These are phyloP conservation scores for Nitzschia sp. DNA, from an alignment of 108 stramenopile species.

Conservation along the genomic window DNA sequence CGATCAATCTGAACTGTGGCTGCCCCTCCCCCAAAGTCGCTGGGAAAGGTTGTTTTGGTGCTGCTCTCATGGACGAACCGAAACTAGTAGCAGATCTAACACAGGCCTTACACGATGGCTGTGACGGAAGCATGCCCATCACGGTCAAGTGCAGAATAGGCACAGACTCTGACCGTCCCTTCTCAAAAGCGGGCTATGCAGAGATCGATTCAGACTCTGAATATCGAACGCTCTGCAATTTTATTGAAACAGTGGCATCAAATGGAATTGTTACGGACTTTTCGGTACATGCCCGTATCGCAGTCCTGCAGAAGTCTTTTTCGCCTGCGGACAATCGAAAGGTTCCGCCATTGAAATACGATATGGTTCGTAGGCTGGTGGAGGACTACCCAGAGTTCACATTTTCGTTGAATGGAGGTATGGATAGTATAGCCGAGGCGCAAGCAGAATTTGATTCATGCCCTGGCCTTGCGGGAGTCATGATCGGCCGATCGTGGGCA, in stretches of 20 bases:
- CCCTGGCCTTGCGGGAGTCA: constrained; percentile 68
- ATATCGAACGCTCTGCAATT: constrained; percentile 78
- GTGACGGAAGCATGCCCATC: constrained; percentile 67
- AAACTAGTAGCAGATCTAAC: constrained; percentile 80
- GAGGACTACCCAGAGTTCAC: constrained; percentile 80
- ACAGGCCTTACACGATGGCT: constrained; percentile 71
- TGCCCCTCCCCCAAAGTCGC: constrained; percentile 98
- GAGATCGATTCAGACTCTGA: constrained; percentile 81
- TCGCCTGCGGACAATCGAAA: constrained; percentile 96
- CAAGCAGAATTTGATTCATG: constrained; percentile 61
- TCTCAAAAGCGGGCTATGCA: constrained; percentile 43
- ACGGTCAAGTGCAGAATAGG: constrained; percentile 98
- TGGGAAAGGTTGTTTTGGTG: constrained; percentile 97
- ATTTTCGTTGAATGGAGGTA: constrained; percentile 87
- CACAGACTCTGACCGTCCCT: constrained; percentile 57
- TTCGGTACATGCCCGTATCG: constrained; percentile 96
- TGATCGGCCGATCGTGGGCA: constrained; percentile 81
- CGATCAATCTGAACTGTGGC: constrained; percentile 98
- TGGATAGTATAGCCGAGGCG: constrained; percentile 68
- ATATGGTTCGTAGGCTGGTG: constrained; percentile 73
- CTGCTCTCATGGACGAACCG: constrained; percentile 95
- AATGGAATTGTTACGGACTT: constrained; percentile 90
- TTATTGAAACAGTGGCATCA: constrained; percentile 84
- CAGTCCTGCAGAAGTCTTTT: constrained; percentile 87
- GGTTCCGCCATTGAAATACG: constrained; percentile 91